phyloP scores from a whole-genome alignment of 179 eudicot genomes.

The Drosera spatulata region DNA sequence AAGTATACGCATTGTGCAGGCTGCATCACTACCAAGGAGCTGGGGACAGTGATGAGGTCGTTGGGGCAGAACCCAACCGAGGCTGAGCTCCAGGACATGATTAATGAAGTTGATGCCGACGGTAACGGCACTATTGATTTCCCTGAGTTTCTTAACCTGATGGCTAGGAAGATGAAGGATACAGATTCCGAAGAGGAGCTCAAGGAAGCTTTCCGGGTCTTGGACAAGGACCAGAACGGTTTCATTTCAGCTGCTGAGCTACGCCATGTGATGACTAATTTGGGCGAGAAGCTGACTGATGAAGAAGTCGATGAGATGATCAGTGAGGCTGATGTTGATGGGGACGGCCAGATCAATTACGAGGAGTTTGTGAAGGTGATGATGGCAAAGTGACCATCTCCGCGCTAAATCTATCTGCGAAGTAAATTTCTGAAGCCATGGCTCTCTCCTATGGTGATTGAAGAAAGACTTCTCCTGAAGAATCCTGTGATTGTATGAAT shows the following conservation, averaged over 20 bases:
- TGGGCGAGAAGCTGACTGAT: slow-evolving; percentile 34
- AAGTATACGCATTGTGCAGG: slow-evolving; percentile 14
- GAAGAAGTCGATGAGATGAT: slow-evolving; percentile 50
- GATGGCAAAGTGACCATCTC: background rate
- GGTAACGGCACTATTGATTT: slow-evolving; percentile 45
- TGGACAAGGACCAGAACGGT: no score
- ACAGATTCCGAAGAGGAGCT: slow-evolving; percentile 19
- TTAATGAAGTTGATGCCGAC: slow-evolving; percentile 43
- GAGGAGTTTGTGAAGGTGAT: no score
- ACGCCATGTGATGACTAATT: no score
- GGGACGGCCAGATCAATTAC: slow-evolving; percentile 22
- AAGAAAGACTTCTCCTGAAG: background rate
- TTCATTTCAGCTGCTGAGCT: no score
- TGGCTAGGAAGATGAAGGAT: slow-evolving; percentile 51
- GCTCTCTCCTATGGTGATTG: background rate
- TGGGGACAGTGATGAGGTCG: slow-evolving; percentile 48
- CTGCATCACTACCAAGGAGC: slow-evolving; percentile 28
- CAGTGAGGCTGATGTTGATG: slow-evolving; percentile 44
- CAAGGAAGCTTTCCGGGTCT: no score
- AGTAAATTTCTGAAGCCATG: background rate
- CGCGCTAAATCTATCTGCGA: background rate
- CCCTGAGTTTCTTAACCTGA: slow-evolving; percentile 44
- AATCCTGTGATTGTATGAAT: no score
- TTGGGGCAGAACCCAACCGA: slow-evolving; percentile 40
- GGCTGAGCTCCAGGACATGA: slow-evolving; percentile 19